A percentile compares a stretch with the other conserved stretches of the same genome.
These are phyloP conservation scores for Grosmannia huntii DNA, from an alignment of 2,329 filamentous ascomycete species.

Conservation along the genomic window DNA sequence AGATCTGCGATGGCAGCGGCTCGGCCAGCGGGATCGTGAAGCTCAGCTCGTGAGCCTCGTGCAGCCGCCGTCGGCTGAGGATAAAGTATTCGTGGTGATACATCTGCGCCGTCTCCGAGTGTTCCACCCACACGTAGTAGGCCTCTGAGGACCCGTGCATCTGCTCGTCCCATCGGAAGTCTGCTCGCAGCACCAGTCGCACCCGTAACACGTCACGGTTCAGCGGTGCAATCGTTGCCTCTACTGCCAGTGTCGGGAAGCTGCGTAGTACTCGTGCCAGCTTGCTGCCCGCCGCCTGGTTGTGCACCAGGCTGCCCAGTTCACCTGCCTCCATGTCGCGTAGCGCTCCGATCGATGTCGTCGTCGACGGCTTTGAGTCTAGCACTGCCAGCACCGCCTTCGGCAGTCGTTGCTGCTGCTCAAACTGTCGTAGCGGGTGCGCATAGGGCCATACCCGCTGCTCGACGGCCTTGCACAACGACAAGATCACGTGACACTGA, in stretches of 20 bases:
- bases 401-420: constrained; percentile 43
- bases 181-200: constrained; percentile 70
- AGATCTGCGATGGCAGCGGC: constrained; percentile 88
- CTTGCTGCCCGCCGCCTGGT: constrained; percentile 71
- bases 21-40: constrained; percentile 95
- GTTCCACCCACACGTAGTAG: constrained; percentile 98
- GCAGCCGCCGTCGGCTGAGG: constrained; percentile 73
- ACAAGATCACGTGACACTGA: constrained; percentile 82
- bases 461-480: constrained; percentile 92
- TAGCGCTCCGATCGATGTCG: constrained; percentile 60
- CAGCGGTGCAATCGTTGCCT: constrained; percentile 87
- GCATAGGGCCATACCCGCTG: constrained; percentile 91
- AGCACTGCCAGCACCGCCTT: constrained; percentile 72
- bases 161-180: constrained; percentile 90
- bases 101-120: constrained; percentile 93
- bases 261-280: constrained; percentile 73
- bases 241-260: constrained; percentile 83
- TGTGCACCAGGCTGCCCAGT: constrained; percentile 84
- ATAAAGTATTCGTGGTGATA: constrained; percentile 98
- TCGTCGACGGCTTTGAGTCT: constrained; percentile 42
- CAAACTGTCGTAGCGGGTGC: constrained; percentile 91
- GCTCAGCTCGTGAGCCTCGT: constrained; percentile 94
- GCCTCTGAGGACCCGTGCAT: constrained; percentile 90
- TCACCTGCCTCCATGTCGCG: constrained; percentile 89
- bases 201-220: constrained; percentile 94